Evolutionary conservation across 257 asterid genomes (phyloP), one percentile per base, ranked within the genome.

Genomic region (Salvia hispanica): DNA sequence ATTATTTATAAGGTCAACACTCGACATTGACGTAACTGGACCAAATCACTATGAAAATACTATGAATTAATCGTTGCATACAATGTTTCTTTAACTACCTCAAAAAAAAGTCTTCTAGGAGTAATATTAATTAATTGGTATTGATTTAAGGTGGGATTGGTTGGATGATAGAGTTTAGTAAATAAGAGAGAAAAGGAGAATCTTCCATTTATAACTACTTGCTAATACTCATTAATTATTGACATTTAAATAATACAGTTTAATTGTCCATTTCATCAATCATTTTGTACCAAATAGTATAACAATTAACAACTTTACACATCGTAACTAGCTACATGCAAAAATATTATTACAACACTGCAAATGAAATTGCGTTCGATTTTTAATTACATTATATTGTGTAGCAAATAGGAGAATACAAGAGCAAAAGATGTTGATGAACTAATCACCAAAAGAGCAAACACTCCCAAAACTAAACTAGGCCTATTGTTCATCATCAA

Each of bases 401-500:
- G 43, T 4, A 68, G 1, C 8, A 76, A 62, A 67, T 53, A 55
- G 4, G 57, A 13, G 11, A 79, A 6, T 4, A 64, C 53, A 33
- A 70, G 1, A 6, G 16, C 67, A 31, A 75, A 42, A 55, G 84
- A 78, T 14, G 76, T 61, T 0, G 86, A 67, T 13, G 53, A 64
- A 59, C 80, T 76, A 39, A 81, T 44, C 34, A 66, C 45, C 44
- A 81, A 40, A 34, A 78, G 68, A 53, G 54, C 78, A 10, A 75
- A 51, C 50, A 66, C 52, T 18, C 83, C 84, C 28, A 79, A 9
- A 67, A 53, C 78, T 40, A 81, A 66, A 56, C 83, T 42, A 13
- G 89, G 86, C 57, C 86, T 72, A 6, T 64, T 64, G 5, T 76
- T 62, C 84, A 84, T 81, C 39, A 81, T 21, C 58, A 66, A n/a